phyloP scores from a whole-genome alignment of 768 basidiomycete species.

The Amanita molliuscula region DNA sequence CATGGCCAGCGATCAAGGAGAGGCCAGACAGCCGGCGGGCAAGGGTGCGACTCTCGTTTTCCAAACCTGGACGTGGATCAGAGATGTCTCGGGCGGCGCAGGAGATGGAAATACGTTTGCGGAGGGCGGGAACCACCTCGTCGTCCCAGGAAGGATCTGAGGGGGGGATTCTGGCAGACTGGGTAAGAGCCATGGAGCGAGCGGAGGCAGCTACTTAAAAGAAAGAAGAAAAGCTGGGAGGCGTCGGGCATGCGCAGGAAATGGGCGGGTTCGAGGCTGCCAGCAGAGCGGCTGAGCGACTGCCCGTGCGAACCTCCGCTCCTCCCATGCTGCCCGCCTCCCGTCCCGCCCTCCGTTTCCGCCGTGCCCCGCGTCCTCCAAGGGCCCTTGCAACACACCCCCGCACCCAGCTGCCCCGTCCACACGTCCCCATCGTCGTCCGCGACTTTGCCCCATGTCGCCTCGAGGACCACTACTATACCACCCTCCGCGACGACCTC shows the following conservation, averaged over 20 bases:
- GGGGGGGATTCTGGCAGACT: constrained; percentile 29
- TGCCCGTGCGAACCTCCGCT: constrained; percentile 2
- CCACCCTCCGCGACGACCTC: constrained; percentile 74
- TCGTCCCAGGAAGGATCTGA: constrained; percentile 71
- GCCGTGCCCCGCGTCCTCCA: constrained; percentile 36
- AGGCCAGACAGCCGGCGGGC: constrained; percentile 68
- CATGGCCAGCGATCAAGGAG: constrained; percentile 43
- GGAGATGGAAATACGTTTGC: constrained; percentile 45
- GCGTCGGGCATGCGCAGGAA: background rate
- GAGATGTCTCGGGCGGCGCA: constrained; percentile 3
- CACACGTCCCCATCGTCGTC: constrained; percentile 53
- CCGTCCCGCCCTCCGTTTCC: constrained; percentile 34
- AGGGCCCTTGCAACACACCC: constrained; percentile 36
- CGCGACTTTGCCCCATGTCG: constrained; percentile 68
- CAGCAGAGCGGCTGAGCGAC: background rate
- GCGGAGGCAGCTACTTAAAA: background rate
- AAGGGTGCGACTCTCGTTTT: constrained; percentile 71
- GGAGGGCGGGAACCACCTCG: constrained; percentile 68
- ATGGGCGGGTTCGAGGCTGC: background rate
- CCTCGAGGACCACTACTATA: constrained; percentile 75
- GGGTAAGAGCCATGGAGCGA: constrained; percentile 30
- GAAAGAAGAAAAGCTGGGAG: background rate
- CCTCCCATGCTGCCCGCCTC: constrained; percentile 6
- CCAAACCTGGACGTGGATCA: constrained; percentile 43
- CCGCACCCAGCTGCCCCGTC: constrained; percentile 55